These are phyloP conservation scores for Musa itinerans DNA, from an alignment of 176 grass and related monocot species.

Conservation along the genomic window DNA sequence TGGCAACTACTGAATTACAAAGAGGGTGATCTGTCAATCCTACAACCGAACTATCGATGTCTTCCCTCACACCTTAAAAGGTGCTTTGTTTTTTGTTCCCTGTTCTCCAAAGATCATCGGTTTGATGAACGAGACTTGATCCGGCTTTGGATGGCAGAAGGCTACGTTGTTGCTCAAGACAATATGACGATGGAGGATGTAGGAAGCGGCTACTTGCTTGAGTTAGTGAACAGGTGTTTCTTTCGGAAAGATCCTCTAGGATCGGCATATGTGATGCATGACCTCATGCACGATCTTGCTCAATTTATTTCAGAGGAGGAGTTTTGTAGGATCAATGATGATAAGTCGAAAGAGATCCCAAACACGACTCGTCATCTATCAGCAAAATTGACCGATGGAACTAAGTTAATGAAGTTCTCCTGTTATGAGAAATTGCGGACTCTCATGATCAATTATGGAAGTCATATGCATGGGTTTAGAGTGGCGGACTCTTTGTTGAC, in stretches of 20 bases:
- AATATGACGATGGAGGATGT: too few species aligned
- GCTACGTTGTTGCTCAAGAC: too few species aligned
- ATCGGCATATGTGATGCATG: constrained; percentile 12
- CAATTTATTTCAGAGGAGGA: constrained; percentile 16
- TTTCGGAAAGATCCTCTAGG: neutral
- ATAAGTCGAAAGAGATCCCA: neutral
- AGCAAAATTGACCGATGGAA: neutral
- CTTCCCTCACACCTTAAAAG: too few species aligned
- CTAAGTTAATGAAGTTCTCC: neutral
- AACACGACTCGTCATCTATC: constrained; percentile 7
- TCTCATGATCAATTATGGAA: constrained; percentile 2
- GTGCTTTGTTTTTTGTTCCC: too few species aligned
- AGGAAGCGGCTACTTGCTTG: too few species aligned
- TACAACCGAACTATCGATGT: too few species aligned
- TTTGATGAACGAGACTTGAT: too few species aligned
- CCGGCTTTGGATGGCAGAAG: too few species aligned
- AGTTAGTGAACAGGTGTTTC: neutral
- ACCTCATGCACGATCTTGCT: constrained; percentile 18
- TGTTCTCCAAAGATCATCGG: too few species aligned
- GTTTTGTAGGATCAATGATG: constrained; percentile 8
- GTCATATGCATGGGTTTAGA: neutral
- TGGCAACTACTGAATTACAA: too few species aligned
- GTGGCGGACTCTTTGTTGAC: neutral
- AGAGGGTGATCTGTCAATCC: too few species aligned
- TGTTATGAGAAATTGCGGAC: neutral